Evolutionary conservation across 176 grass and related monocot genomes (phyloP).

Genomic region (Eragrostis nindensis): DNA sequence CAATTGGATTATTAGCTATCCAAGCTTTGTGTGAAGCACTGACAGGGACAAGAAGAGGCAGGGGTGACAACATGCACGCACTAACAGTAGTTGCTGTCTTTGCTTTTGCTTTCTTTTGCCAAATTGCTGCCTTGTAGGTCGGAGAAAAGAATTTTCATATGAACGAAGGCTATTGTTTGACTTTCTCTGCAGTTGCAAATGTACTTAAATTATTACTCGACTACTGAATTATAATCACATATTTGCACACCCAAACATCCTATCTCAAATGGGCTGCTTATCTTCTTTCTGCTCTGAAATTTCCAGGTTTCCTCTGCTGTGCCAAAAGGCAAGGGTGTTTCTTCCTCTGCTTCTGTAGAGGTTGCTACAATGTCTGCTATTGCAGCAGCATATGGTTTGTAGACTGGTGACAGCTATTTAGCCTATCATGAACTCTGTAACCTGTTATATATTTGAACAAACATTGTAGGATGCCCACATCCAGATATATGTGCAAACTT

Average conservation of each 20-base stretch:
- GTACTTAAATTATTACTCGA: no score
- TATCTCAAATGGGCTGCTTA: conserved; percentile 82
- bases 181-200: no score
- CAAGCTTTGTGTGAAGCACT: no score
- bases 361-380: conserved; percentile 90
- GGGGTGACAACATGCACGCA: no score
- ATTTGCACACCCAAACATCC: conserved; percentile 15
- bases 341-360: conserved; percentile 95
- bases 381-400: conserved; percentile 80
- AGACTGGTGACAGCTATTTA: conserved; percentile 12
- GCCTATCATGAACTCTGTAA: conserved; percentile 3
- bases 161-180: no score
- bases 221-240: conserved; percentile 33
- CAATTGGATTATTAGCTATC: no score
- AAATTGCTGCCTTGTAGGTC: no score
- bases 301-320: conserved; percentile 85
- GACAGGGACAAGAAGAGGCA: no score
- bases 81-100: no score
- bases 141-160: no score
- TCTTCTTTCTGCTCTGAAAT: conserved; percentile 44
- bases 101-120: no score
- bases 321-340: conserved; percentile 97
- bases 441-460: conserved; percentile 16
- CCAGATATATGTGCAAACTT: no score
- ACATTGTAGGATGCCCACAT: conserved; percentile 15